Evolutionary conservation across 2,329 filamentous ascomycete species (phyloP), one percentile per base, ranked within the genome.

Genomic region (Aspergillus versicolor): DNA sequence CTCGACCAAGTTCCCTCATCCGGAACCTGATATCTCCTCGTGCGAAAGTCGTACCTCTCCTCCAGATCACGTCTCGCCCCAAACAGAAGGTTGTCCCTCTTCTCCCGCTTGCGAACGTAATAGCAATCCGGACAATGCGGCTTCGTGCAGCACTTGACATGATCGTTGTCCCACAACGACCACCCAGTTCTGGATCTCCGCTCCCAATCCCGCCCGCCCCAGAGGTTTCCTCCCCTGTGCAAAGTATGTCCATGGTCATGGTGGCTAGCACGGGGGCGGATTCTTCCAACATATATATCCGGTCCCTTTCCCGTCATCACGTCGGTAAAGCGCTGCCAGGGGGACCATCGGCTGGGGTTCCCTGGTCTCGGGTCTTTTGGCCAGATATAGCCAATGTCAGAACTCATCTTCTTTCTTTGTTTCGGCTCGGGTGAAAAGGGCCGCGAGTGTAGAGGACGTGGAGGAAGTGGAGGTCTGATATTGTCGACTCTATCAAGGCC

Each of bases 211-310:
- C 34, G 8, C n/a, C 12, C 12, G 12, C 34, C 12, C 12, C 34
- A 15, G 5, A n/a, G 13, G 5, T 3, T n/a, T 7, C 7, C 34
- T n/a, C 34, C 12, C 3, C 15, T 37, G 13, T 37, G 12, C 17
- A 9, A 12, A 19, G 11, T 4, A 17, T 9, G 41, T 3, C 12
- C 19, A 21, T 43, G 9, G 41, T 12, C 41, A 19, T 21, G 24
- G 12, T 30, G 30, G n/a, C 32, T 19, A 5, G 30, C 22, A 17
- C 15, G 8, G 4, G 13, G 13, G 17, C 24, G 7, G 43, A 72
- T 64, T 13, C 50, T 60, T 7, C 67, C 71, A n/a, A 78, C 64
- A 37, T 73, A 77, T 5, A 79, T 73, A 62, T 79, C 77, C 12
- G 77, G 75, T 1, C 76, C 77, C 54, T 69, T 73, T 37, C 70